Evolutionary conservation across 2,329 filamentous ascomycete species (phyloP).

Genomic region (Balansia obtecta): DNA sequence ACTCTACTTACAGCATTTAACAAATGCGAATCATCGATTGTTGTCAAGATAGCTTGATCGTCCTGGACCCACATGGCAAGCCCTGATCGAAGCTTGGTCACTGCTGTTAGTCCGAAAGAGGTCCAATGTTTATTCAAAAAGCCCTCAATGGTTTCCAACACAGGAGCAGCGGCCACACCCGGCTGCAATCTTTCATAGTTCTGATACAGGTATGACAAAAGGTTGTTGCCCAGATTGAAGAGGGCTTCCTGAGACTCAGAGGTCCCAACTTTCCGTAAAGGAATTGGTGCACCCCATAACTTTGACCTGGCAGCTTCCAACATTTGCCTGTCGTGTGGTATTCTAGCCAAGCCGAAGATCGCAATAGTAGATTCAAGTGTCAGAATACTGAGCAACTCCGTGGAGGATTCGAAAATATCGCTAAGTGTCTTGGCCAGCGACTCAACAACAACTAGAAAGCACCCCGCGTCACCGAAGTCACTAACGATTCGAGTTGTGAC

Average conservation of each 20-base stretch:
- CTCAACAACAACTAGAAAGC: conserved; percentile 56
- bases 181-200: conserved; percentile 26
- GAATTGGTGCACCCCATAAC: conserved; percentile 42
- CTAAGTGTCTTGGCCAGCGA: conserved; percentile 48
- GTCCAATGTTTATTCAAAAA: conserved; percentile 20
- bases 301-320: conserved; percentile 52
- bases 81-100: conserved; percentile 50
- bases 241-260: conserved; percentile 55
- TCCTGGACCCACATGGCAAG: conserved; percentile 55
- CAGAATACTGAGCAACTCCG: conserved; percentile 12
- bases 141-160: conserved; percentile 16
- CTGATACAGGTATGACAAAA: conserved; percentile 43
- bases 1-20: conserved; percentile 25
- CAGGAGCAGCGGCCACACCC: conserved; percentile 13
- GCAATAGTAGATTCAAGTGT: conserved; percentile 20
- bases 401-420: conserved; percentile 14
- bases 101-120: conserved; percentile 25
- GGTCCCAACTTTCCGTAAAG: conserved; percentile 25
- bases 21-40: conserved; percentile 26
- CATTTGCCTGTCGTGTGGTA: conserved; percentile 48
- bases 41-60: conserved; percentile 27
- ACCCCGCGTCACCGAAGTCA: conserved; percentile 55
- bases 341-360: conserved; percentile 33
- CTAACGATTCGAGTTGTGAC: conserved; percentile 43
- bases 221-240: conserved; percentile 44